Percentiles rank a stretch among this genome's conserved stretches.
These are phyloP conservation scores for Sphaerostilbella broomeana DNA, from an alignment of 2,329 filamentous ascomycete species.

Conservation along the genomic window DNA sequence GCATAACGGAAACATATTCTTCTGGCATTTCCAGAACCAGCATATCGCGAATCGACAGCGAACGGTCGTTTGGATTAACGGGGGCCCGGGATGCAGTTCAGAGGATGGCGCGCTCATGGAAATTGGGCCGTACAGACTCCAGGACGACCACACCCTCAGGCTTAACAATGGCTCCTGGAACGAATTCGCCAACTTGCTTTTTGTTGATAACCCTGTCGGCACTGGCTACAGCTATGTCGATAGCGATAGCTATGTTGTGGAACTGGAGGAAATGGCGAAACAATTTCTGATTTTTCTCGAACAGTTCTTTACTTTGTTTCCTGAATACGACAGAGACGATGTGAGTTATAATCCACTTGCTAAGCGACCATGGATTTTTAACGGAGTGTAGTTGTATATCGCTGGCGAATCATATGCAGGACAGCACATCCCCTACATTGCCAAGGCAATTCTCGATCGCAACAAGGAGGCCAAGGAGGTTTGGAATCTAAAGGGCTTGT, in stretches of 20 bases:
- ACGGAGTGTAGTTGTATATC: conserved; percentile 90
- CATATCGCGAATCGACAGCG: conserved; percentile 89
- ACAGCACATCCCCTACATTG: conserved; percentile 95
- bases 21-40: conserved; percentile 95
- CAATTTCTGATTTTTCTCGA: conserved; percentile 87
- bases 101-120: conserved; percentile 97
- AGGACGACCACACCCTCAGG: conserved; percentile 61
- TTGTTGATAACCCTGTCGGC: conserved; percentile 94
- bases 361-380: too few relatives aligned
- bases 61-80: conserved; percentile 95
- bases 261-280: conserved; percentile 80
- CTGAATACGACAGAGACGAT: conserved; percentile 86
- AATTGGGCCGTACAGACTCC: conserved; percentile 84
- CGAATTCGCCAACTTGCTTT: conserved; percentile 94
- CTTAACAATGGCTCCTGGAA: conserved; percentile 97
- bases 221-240: conserved; percentile 96
- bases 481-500: conserved; percentile 77
- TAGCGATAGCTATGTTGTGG: conserved; percentile 77
- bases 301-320: conserved; percentile 85
- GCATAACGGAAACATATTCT: conserved; percentile 90
- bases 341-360: conserved; percentile 60
- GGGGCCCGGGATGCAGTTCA: conserved; percentile 92
- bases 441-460: conserved; percentile 79
- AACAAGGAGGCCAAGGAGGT: conserved; percentile 43
- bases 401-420: conserved; percentile 96